phyloP scores from a whole-genome alignment of 495 filamentous ascomycete species.

The Xylaria flabelliformis region DNA sequence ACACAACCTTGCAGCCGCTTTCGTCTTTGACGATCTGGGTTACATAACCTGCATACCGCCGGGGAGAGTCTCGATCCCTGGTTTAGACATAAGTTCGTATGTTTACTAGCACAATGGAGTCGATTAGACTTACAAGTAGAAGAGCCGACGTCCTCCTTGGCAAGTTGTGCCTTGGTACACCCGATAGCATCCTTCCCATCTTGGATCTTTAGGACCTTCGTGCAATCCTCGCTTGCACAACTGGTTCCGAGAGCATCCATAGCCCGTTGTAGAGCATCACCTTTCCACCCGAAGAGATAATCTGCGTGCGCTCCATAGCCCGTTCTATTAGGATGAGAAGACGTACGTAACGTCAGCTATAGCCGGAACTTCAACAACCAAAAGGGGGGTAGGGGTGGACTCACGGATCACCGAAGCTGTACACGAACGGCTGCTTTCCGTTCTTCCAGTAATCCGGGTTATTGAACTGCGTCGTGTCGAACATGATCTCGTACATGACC shows the following conservation, averaged over 20 bases:
- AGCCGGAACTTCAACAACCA: background rate
- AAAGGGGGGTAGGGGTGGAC: conserved; percentile 15
- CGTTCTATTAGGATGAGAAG: conserved; percentile 27
- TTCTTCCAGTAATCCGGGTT: conserved; percentile 44
- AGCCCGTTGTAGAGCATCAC: conserved; percentile 47
- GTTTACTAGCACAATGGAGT: background rate
- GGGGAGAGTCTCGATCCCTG: conserved; percentile 36
- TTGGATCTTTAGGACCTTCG: conserved; percentile 43
- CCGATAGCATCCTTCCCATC: conserved; percentile 39
- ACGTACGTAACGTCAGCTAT: conserved; percentile 22
- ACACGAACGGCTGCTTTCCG: conserved; percentile 50
- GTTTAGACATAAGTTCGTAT: background rate
- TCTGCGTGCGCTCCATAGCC: conserved; percentile 47
- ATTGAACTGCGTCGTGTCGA: conserved; percentile 38
- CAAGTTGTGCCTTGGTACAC: conserved; percentile 44
- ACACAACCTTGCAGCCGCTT: too few species aligned
- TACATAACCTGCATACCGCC: conserved; percentile 23
- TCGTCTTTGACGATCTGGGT: background rate
- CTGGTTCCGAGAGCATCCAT: conserved; percentile 44
- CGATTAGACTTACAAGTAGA: conserved; percentile 17
- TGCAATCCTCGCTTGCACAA: conserved; percentile 45
- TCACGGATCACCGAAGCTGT: conserved; percentile 47
- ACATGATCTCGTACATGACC: conserved; percentile 54
- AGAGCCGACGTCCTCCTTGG: conserved; percentile 40
- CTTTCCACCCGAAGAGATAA: conserved; percentile 55